Base-by-base conservation (phyloP, 768 basidiomycete species). In the Amanita subjunquillea region DNA sequence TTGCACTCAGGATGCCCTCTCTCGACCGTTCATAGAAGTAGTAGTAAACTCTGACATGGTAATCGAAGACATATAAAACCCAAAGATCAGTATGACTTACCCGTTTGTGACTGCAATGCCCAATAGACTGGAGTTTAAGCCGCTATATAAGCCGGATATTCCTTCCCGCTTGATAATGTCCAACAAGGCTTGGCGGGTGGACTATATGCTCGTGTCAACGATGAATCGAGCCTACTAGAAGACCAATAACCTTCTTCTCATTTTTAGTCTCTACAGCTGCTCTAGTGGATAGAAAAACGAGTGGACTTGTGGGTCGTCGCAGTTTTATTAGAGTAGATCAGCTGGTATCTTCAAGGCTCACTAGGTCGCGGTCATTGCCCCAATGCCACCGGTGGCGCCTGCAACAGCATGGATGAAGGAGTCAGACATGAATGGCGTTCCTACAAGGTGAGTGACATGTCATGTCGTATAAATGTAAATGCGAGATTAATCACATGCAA, bases 31-130 rank as follows among this genome's bases (percentile, higher is more conserved):
- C 88, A 62, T 90, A 91, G 72, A 88, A 93, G 67, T 88, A 91
- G 69, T 97, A 97, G 63, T 96, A 97, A 5, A 91, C 85, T 2
- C 92, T 92, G 58, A 6, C 29, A 20, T 50, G 45, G 29, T 22
- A 50, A 53, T 17, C 20, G 38, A 45, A 40, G 17, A 44, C 38
- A 41, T 50, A 48, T 43, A 36, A 36, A 48, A 15, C 41, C 22
- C n/a, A 9, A 46, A 30, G 20, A 34, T 17, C 2, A 20, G 23
- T 40, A 38, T 51, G 34, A 63, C 77, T 48, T 59, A 87, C 90
- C 87, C 87, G 60, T 98, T 98, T 17, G 96, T 96, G 32, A 96
- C 75, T 4, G 91, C 91, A 57, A 99, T 90, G 5, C 92, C 95
- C 36, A 93, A 69, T 52, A 99, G 70, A 60, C 87, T 88, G 12